Conservation (phyloP, 352 stramenopile species). For the Plasmopara halstedii region DNA sequence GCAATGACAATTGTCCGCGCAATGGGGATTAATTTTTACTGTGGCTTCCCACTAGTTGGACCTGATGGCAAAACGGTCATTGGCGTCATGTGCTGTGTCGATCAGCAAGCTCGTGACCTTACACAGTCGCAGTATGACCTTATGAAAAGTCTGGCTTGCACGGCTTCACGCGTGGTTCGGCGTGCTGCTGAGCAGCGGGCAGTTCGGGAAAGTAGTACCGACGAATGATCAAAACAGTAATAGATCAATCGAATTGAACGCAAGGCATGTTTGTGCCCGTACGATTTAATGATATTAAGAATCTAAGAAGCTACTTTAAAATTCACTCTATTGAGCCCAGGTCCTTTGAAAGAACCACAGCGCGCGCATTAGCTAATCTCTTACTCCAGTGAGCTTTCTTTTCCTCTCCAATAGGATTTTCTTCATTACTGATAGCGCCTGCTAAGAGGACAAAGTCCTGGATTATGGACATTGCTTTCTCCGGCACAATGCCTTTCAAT, state of each 20-base stretch:
- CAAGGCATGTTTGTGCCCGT: conserved; percentile 3
- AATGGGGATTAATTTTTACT: conserved; percentile 62
- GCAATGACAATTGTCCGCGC: conserved; percentile 30
- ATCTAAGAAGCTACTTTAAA: conserved; percentile 3
- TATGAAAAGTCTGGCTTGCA: conserved; percentile 44
- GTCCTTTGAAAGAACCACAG: conserved; percentile 37
- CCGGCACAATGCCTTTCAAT: conserved; percentile 29
- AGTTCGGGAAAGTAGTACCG: conserved; percentile 12
- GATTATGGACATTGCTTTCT: conserved; percentile 25
- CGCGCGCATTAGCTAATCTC: conserved; percentile 18
- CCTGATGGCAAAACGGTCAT: conserved; percentile 46
- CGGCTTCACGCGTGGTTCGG: conserved; percentile 40
- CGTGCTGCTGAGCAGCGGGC: conserved; percentile 16
- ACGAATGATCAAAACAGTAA: conserved; percentile 9
- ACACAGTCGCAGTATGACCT: conserved; percentile 48
- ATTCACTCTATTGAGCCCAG: conserved; percentile 22
- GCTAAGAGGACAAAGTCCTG: conserved; percentile 20
- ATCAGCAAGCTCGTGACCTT: conserved; percentile 37
- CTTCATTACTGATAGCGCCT: conserved; percentile 1
- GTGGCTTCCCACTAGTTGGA: conserved; percentile 52
- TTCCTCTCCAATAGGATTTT: conserved; percentile 10
- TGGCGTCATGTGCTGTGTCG: conserved; percentile 53
- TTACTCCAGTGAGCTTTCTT: conserved; percentile 16
- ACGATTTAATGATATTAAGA: too few species aligned
- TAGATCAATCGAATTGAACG: too few species aligned